A percentile compares a stretch with the other conserved stretches of the same genome.
Conservation (phyloP, 768 basidiomycete genomes). For the Fomitopsis serialis region DNA sequence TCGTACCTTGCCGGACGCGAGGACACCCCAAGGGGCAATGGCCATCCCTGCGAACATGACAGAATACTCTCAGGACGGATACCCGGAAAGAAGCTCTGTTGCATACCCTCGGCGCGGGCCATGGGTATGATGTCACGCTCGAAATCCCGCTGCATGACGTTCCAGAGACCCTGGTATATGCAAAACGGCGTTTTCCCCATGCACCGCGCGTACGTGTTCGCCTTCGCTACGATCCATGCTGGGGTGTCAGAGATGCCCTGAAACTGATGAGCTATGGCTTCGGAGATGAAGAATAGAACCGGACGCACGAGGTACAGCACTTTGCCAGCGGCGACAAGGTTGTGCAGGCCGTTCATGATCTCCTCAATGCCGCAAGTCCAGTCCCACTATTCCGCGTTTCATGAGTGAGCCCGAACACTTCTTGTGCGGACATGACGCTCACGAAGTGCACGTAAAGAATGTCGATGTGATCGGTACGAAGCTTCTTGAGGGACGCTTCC, state of each 20-base stretch:
- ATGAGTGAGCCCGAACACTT: background rate
- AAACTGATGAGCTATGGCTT: too few species aligned
- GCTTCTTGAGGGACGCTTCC: conserved; percentile 38
- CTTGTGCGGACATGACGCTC: background rate
- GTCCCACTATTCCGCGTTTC: conserved; percentile 32
- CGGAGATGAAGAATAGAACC: background rate
- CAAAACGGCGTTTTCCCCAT: conserved; percentile 34
- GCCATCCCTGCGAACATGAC: conserved; percentile 22
- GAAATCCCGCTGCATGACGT: conserved; percentile 26
- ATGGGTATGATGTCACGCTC: conserved; percentile 36
- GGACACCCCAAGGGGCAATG: conserved; percentile 33
- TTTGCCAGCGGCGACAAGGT: conserved; percentile 45
- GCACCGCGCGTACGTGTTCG: conserved; percentile 31
- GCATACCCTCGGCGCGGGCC: conserved; percentile 14
- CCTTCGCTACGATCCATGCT: conserved; percentile 28
- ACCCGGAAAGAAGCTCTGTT: conserved; percentile 11
- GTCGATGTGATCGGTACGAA: conserved; percentile 56
- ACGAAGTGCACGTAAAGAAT: conserved; percentile 47
- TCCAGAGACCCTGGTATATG: conserved; percentile 33
- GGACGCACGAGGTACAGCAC: conserved; percentile 28
- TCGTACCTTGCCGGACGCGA: conserved; percentile 33
- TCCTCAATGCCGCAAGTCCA: conserved; percentile 47
- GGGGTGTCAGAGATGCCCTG: conserved; percentile 23
- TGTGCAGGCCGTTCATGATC: conserved; percentile 47
- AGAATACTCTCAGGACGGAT: too few species aligned